Conservation (phyloP, 768 basidiomycete species). For the Fibroporia radiculosa region DNA sequence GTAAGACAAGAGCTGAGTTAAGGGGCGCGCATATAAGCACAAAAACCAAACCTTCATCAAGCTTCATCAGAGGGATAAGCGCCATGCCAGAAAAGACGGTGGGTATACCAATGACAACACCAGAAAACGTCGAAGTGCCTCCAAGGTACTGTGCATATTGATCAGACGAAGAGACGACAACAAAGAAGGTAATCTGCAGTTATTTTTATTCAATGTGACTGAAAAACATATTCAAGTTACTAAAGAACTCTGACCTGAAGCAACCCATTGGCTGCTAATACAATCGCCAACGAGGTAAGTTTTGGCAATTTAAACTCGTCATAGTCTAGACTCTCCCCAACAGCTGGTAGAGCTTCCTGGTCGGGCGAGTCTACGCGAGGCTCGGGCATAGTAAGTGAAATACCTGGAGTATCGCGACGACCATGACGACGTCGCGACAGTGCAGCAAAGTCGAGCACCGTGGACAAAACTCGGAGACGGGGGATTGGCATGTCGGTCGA, state of each 20-base stretch:
- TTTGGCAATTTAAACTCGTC: constrained; percentile 43
- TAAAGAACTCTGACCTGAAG: constrained; percentile 36
- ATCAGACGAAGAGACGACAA: constrained; percentile 60
- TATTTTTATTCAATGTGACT: background rate
- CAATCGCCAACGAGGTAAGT: constrained; percentile 35
- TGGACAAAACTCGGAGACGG: background rate
- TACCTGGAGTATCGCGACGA: background rate
- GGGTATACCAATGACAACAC: constrained; percentile 62
- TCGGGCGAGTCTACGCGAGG: background rate
- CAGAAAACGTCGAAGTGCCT: constrained; percentile 64
- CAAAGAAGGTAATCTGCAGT: constrained; percentile 57
- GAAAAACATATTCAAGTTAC: background rate
- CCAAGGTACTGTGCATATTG: constrained; percentile 55
- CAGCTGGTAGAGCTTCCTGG: background rate
- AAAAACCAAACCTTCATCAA: constrained; percentile 41
- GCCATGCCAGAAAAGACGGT: constrained; percentile 51
- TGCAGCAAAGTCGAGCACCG: background rate
- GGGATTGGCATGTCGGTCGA: too few relatives aligned
- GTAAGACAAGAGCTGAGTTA: background rate
- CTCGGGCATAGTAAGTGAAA: background rate
- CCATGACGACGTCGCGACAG: background rate
- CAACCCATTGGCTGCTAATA: constrained; percentile 35
- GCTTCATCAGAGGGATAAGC: constrained; percentile 46
- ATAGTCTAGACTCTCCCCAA: background rate
- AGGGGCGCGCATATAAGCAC: background rate